A percentile compares a stretch with the other conserved stretches of the same genome.
Conservation (phyloP, 2,329 filamentous ascomycete genomes). For the Biscogniauxia mediterranea region DNA sequence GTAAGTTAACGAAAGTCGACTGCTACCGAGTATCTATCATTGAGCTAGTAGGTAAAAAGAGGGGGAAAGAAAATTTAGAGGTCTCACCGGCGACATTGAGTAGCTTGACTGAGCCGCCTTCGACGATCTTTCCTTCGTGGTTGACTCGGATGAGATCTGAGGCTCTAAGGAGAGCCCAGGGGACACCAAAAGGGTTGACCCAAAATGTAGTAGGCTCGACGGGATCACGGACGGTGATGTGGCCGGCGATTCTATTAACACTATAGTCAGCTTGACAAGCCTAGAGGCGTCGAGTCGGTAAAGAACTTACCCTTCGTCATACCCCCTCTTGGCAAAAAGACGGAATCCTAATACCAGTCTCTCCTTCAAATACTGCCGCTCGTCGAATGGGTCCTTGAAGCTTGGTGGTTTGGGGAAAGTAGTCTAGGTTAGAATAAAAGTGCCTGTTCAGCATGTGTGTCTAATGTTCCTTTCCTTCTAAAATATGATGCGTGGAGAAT, state of each 20-base stretch:
- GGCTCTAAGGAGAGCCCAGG: slow-evolving; percentile 60
- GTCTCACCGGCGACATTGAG: slow-evolving; percentile 32
- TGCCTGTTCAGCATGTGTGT: too few relatives aligned
- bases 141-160: slow-evolving; percentile 68
- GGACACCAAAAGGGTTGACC: slow-evolving; percentile 65
- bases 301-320: slow-evolving; percentile 48
- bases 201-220: slow-evolving; percentile 60
- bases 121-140: slow-evolving; percentile 59
- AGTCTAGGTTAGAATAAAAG: neutral
- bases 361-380: slow-evolving; percentile 53
- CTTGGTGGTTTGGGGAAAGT: slow-evolving; percentile 19
- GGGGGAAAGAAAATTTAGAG: too few relatives aligned
- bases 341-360: slow-evolving; percentile 55
- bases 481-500: too few relatives aligned
- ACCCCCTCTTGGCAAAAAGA: slow-evolving; percentile 56
- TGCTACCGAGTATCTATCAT: neutral
- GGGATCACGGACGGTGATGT: slow-evolving; percentile 61
- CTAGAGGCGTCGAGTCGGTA: neutral
- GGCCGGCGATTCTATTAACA: slow-evolving; percentile 52
- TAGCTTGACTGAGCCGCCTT: slow-evolving; percentile 49
- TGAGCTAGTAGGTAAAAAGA: neutral
- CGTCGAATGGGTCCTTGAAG: slow-evolving; percentile 33
- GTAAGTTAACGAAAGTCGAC: neutral
- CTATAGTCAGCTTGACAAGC: neutral
- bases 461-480: too few relatives aligned